Conservation (phyloP, 495 filamentous ascomycete genomes). For the Penicillium herquei region DNA sequence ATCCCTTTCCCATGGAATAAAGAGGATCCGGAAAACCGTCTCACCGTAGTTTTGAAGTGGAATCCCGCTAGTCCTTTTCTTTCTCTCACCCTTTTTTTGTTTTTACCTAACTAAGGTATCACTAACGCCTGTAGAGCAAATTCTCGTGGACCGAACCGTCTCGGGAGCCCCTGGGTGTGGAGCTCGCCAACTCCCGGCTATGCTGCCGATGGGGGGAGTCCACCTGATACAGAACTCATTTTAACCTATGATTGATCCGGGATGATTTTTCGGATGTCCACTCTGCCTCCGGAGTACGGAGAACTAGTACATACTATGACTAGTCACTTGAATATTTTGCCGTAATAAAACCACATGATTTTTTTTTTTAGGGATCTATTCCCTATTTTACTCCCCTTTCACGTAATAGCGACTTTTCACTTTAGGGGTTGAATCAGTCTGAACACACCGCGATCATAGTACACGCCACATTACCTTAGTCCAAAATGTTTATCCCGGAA, state of each 20-base stretch:
- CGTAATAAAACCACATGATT: too few relatives aligned
- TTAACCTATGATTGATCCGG: neutral
- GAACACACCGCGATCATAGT: constrained; percentile 18
- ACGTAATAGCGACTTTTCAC: too few relatives aligned
- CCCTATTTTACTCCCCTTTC: too few relatives aligned
- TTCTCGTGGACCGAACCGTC: constrained; percentile 20
- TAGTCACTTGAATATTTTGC: too few relatives aligned
- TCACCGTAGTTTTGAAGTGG: constrained; percentile 28
- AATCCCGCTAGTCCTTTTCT: neutral
- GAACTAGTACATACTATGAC: too few relatives aligned
- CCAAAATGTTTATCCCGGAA: neutral
- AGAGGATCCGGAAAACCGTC: constrained; percentile 12
- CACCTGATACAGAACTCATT: neutral
- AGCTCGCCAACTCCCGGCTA: constrained; percentile 18
- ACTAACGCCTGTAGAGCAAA: neutral
- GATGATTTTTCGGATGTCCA: neutral
- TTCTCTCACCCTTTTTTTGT: neutral
- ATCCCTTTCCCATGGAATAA: neutral
- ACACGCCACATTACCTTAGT: constrained; percentile 12
- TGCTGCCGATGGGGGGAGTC: constrained; percentile 15
- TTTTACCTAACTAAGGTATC: neutral
- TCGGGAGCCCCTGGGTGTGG: constrained; percentile 18
- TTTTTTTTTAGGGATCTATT: too few relatives aligned
- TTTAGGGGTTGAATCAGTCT: too few relatives aligned
- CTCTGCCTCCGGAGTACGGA: too few relatives aligned